Evolutionary conservation across 306 rosid species (phyloP), one percentile per base, ranked within the genome.

Genomic region (Acacia melanoxylon): DNA sequence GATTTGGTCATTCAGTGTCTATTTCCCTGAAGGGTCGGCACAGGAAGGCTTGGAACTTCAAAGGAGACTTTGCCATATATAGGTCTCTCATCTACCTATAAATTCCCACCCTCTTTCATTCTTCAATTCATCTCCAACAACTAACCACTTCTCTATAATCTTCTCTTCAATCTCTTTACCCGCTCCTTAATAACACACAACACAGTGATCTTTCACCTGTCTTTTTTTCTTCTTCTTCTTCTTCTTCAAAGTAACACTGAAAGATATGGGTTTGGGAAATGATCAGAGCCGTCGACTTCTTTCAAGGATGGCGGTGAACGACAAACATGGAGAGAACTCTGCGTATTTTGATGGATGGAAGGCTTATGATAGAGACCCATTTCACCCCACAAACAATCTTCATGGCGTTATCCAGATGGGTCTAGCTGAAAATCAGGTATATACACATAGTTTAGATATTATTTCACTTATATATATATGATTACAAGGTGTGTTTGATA

Each of bases 281-380:
- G 19, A 48, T 48, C 19, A 75, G 61, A 79, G 66, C 37, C 73
- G 52, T 41, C 17, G 24, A 16, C 29, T 48, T 61, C 70, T 91
- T 12, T 89, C 92, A 0, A 87, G 80, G 76, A 87, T 91, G 37
- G 72, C 72, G 3, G 16, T 35, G 25, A 37, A 37, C 4, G 27
- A 33, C 25, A 2, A 31, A 17, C 72, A 89, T 20, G 92, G 92
- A 4, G 94, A 91, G 83, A 80, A 89, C 56, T 75, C 91, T 0
- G 83, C 91, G 0, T 91, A 91, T 62, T 89, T 91, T 2, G 92
- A 89, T 41, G 94, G 92, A 3, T 91, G 90, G 94, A 89, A 91
- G 75, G 91, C 91, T 1, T 91, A 91, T 27, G 91, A 91, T 27
- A 24, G 24, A 63, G 72, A 91, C 82, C 94, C 94, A 20, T 91